Evolutionary conservation across 352 stramenopile genomes (phyloP), one percentile per base, ranked within the genome.

Genomic region (Thalassiosira gravida): DNA sequence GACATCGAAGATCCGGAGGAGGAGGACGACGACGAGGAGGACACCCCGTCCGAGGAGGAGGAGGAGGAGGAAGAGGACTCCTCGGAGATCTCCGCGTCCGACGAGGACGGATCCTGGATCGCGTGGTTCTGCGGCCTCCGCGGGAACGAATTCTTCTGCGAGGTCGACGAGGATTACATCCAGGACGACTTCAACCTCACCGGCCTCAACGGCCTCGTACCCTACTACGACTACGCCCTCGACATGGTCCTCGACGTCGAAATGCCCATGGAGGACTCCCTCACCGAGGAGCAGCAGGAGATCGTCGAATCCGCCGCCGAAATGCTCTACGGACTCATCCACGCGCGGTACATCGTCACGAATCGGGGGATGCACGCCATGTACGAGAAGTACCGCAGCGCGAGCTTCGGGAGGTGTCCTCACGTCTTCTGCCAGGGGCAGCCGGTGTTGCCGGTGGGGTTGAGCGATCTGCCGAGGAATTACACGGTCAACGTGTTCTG

Each of bases 121-220:
- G 89, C 95, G 20, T 99, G 97, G 97, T 99, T 99, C 86, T 99
- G 97, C 87, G 97, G 92, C 35, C 92, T 99, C 50, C 90, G 96
- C 30, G 97, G 98, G 66, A 99, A 99, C 81, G 96, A 98, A 85
- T 99, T 99, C 84, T 96, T 99, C 87, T 99, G 96, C 82, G 97
- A 99, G 90, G 96, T 99, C 59, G 96, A 98, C 76, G 88, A 93
- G 73, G 89, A 93, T 77, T 93, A 94, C 58, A 94, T 93, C 67
- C 87, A 99, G 87, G 97, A 99, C 91, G 96, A 98, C 81, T 99
- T 99, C 90, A 99, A 99, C 86, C 91, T 99, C 61, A 99, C 97
- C 25, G 97, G 91, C 47, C 65, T 95, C 6, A 86, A 88, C 69
- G 74, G 46, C 20, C 61, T 98, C 70, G 97, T 99, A 58, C 97